A percentile compares a stretch with the other conserved stretches of the same genome.
Conservation (phyloP, 1,139 yeast genomes). For the Blastobotrys illinoisensis region DNA sequence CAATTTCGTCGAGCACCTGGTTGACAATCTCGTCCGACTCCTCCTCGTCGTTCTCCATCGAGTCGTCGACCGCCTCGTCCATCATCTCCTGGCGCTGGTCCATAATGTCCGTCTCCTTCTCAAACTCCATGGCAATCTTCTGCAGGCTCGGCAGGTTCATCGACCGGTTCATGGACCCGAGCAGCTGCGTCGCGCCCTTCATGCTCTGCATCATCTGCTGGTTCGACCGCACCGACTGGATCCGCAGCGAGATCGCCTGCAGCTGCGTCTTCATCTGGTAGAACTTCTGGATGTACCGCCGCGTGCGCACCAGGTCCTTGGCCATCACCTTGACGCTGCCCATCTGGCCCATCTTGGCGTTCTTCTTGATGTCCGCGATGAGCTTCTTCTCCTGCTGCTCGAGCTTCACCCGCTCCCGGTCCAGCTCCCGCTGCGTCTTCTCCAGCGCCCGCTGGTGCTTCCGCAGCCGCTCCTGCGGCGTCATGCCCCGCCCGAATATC, state of each 20-base stretch:
- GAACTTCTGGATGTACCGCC: constrained; percentile 74
- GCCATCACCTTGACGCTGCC: constrained; percentile 93
- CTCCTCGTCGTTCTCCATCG: constrained; percentile 80
- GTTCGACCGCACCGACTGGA: constrained; percentile 86
- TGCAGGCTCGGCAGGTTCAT: constrained; percentile 90
- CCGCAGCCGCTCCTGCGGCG: constrained; percentile 92
- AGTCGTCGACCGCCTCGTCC: constrained; percentile 96
- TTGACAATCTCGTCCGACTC: constrained; percentile 90
- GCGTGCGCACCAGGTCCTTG: constrained; percentile 85
- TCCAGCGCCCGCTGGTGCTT: constrained; percentile 94
- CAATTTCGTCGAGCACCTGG: constrained; percentile 92
- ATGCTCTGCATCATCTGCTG: constrained; percentile 94
- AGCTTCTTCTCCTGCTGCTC: constrained; percentile 90
- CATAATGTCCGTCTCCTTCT: constrained; percentile 90
- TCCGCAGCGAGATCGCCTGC: constrained; percentile 87
- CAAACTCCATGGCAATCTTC: constrained; percentile 91
- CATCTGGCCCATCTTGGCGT: constrained; percentile 86
- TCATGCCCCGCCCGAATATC: constrained; percentile 90
- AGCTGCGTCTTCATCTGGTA: constrained; percentile 91
- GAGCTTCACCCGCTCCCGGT: constrained; percentile 76
- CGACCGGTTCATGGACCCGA: constrained; percentile 80
- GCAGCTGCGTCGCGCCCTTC: constrained; percentile 85
- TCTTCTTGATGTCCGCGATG: constrained; percentile 76
- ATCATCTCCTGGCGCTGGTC: constrained; percentile 98
- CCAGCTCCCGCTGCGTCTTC: constrained; percentile 87